Percentiles rank a stretch among this genome's conserved stretches.
phyloP scores from a whole-genome alignment of 169 alveolate species.

The Perkinsus chesapeaki region DNA sequence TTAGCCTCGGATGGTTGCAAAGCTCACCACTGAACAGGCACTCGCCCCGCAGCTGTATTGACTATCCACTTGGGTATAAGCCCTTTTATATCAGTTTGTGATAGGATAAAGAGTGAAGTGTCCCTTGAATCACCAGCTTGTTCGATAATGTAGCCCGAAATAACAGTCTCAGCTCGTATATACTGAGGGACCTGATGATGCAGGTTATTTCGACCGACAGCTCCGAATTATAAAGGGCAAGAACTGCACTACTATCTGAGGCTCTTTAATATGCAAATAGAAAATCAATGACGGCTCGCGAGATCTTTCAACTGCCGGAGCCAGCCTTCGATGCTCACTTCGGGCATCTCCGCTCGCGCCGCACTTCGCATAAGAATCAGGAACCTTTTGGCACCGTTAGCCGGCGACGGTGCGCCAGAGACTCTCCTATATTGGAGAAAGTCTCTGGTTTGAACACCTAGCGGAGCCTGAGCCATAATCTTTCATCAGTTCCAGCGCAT shows the following conservation, averaged over 20 bases:
- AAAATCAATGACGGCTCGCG: too few relatives aligned
- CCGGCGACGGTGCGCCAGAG: background rate
- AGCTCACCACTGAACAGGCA: constrained; percentile 47
- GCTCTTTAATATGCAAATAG: too few relatives aligned
- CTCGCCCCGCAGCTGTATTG: constrained; percentile 50
- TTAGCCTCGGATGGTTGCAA: background rate
- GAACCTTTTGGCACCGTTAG: background rate
- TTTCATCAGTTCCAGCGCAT: background rate
- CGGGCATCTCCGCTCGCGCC: background rate
- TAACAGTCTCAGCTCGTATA: constrained; percentile 53
- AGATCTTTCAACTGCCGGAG: too few relatives aligned
- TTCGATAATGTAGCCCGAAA: constrained; percentile 51
- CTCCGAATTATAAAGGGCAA: too few relatives aligned
- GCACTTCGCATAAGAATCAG: background rate
- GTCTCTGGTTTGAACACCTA: background rate
- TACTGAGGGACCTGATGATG: background rate
- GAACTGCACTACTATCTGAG: too few relatives aligned
- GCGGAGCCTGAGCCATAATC: background rate
- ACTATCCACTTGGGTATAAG: constrained; percentile 47
- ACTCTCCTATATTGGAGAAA: background rate
- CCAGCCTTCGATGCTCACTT: too few relatives aligned
- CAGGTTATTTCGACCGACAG: background rate
- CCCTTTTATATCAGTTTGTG: constrained; percentile 57
- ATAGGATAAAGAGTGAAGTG: constrained; percentile 39
- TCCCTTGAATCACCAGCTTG: constrained; percentile 20